These are phyloP conservation scores for Ganoderma meredithae DNA, from an alignment of 1,284 basidiomycete genomes.

Conservation along the genomic window DNA sequence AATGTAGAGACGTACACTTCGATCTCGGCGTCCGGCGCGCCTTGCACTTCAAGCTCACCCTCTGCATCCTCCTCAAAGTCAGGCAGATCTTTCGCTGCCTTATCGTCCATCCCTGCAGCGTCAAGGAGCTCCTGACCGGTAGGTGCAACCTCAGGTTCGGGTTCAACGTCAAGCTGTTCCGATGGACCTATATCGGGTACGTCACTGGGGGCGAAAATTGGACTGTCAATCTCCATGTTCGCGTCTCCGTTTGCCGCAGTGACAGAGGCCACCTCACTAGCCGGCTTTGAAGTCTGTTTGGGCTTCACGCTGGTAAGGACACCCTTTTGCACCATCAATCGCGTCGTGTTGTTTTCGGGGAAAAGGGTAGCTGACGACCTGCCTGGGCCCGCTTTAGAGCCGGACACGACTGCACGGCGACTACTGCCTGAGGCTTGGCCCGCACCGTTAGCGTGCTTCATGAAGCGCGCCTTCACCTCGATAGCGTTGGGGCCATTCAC, in stretches of 20 bases:
- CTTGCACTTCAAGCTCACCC: slow-evolving; percentile 26
- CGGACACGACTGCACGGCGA: slow-evolving; percentile 15
- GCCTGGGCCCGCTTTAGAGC: slow-evolving; percentile 54
- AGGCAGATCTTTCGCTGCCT: slow-evolving; percentile 49
- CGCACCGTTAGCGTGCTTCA: slow-evolving; percentile 24
- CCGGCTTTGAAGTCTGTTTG: slow-evolving; percentile 3
- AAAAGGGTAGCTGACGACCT: slow-evolving; percentile 48
- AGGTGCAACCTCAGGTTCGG: slow-evolving; percentile 33
- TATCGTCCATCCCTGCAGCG: slow-evolving; percentile 50
- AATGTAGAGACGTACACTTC: not conserved
- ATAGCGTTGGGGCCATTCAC: slow-evolving; percentile 46
- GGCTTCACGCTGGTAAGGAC: slow-evolving; percentile 28
- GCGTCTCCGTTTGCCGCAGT: not conserved
- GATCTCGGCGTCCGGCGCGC: not conserved
- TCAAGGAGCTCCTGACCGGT: slow-evolving; percentile 55
- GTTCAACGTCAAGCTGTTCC: not conserved
- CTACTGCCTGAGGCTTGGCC: not conserved
- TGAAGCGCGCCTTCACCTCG: slow-evolving; percentile 54
- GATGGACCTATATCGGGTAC: not conserved
- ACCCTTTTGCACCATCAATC: slow-evolving; percentile 33
- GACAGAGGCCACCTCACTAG: not conserved
- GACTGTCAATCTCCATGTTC: not conserved
- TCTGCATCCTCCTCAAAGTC: slow-evolving; percentile 62
- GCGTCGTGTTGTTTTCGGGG: slow-evolving; percentile 24
- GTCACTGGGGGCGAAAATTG: not conserved